A percentile compares a stretch with the other conserved stretches of the same genome.
Conservation (phyloP, 148 eudicot genomes). For the Heliamphora exappendiculata region DNA sequence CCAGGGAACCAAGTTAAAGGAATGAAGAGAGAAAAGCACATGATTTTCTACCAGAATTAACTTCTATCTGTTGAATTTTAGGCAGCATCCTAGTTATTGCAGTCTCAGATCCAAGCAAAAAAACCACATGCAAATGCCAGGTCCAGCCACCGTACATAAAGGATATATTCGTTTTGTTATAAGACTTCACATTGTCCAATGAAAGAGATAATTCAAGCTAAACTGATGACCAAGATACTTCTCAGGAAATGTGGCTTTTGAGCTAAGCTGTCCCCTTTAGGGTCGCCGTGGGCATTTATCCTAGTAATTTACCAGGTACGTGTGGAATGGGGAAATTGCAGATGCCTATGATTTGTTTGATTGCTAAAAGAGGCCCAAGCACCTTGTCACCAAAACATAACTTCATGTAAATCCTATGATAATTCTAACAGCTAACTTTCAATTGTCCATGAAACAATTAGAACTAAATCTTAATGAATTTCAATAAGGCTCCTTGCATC, state of each 20-base stretch:
- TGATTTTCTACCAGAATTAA: not conserved
- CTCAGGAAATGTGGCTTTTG: not conserved
- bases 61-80: not conserved
- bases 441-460: not conserved
- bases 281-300: too few species aligned
- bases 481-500: not conserved
- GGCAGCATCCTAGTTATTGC: not conserved
- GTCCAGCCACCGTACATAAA: not conserved
- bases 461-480: not conserved
- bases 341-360: not conserved
- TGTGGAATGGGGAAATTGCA: not conserved
- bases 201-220: not conserved
- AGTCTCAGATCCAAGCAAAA: not conserved
- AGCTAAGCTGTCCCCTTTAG: not conserved
- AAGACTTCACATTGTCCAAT: not conserved
- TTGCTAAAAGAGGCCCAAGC: not conserved
- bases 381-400: not conserved
- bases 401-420: not conserved
- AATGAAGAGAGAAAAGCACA: not conserved
- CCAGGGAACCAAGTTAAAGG: not conserved
- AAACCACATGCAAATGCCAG: not conserved
- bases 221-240: not conserved
- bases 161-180: not conserved
- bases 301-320: not conserved
- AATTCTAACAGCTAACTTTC: not conserved